phyloP scores from a whole-genome alignment of 768 basidiomycete species.

The Lactifluus volemus region DNA sequence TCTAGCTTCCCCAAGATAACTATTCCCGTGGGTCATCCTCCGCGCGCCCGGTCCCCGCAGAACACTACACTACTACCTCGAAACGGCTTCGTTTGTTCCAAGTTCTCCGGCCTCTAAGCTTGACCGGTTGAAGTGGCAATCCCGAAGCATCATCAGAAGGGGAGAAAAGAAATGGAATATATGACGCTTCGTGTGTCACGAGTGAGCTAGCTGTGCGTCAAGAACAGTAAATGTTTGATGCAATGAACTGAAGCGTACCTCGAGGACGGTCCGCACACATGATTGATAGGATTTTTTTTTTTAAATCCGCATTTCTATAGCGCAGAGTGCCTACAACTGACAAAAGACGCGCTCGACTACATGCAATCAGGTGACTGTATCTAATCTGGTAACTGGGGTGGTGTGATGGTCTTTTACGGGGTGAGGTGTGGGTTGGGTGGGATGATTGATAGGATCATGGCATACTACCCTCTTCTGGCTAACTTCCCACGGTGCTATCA shows the following conservation, averaged over 20 bases:
- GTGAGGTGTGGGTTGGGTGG: too few species aligned
- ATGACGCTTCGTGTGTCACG: constrained; percentile 17
- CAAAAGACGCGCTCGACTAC: too few species aligned
- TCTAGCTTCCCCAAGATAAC: background rate
- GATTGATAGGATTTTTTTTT: too few species aligned
- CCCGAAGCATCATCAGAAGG: constrained; percentile 8
- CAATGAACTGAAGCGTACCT: constrained; percentile 1
- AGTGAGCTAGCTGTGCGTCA: constrained; percentile 1
- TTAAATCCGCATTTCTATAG: too few species aligned
- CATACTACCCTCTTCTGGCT: too few species aligned
- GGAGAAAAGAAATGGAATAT: constrained; percentile 18
- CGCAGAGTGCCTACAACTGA: too few species aligned
- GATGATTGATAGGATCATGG: too few species aligned
- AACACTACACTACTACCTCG: background rate
- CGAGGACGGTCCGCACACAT: background rate
- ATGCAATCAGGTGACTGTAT: too few species aligned
- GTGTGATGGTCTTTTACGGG: too few species aligned
- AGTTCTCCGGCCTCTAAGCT: constrained; percentile 15
- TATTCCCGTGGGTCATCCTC: constrained; percentile 12
- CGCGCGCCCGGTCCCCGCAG: background rate
- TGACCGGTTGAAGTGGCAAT: constrained; percentile 9
- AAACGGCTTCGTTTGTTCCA: constrained; percentile 19
- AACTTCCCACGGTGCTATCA: too few species aligned
- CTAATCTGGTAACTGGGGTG: too few species aligned
- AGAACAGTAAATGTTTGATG: background rate